Conservation (phyloP, 495 filamentous ascomycete species). For the Daldinia caldariorum region DNA sequence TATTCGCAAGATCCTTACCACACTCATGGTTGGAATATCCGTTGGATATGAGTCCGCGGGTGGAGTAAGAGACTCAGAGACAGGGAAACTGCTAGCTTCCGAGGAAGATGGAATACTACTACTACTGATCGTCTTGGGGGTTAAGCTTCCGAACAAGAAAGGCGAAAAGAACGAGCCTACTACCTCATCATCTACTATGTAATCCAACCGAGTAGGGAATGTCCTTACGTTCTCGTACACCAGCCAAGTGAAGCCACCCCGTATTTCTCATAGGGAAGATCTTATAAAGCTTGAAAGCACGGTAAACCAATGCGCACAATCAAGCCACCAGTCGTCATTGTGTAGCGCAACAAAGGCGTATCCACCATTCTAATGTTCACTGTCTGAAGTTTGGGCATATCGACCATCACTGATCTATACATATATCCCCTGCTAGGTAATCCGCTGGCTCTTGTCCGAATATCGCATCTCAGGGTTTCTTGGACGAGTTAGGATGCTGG, state of each 20-base stretch:
- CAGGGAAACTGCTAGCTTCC: not conserved
- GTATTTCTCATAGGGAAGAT: conserved; percentile 22
- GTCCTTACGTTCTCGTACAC: conserved; percentile 12
- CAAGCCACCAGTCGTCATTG: conserved; percentile 8
- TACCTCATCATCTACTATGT: too few species aligned
- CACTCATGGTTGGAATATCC: not conserved
- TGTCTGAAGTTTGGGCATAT: conserved; percentile 10
- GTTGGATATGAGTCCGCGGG: not conserved
- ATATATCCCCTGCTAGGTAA: not conserved
- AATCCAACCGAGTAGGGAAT: too few species aligned
- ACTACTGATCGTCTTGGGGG: not conserved
- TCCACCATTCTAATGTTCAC: conserved; percentile 12
- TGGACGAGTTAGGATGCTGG: not conserved
- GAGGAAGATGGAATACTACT: not conserved
- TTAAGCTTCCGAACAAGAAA: conserved; percentile 14
- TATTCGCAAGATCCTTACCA: not conserved
- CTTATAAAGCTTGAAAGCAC: conserved; percentile 6
- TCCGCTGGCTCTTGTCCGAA: not conserved
- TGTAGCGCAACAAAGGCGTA: conserved; percentile 13
- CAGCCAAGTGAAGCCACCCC: conserved; percentile 37
- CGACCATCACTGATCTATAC: conserved; percentile 7
- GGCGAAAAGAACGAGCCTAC: not conserved
- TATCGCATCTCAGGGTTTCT: not conserved
- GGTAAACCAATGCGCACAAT: conserved; percentile 15
- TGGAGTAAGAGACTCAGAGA: not conserved